These are phyloP conservation scores for Saccharomyces hybrid DNA, from an alignment of 1,139 yeast genomes.

Conservation along the genomic window DNA sequence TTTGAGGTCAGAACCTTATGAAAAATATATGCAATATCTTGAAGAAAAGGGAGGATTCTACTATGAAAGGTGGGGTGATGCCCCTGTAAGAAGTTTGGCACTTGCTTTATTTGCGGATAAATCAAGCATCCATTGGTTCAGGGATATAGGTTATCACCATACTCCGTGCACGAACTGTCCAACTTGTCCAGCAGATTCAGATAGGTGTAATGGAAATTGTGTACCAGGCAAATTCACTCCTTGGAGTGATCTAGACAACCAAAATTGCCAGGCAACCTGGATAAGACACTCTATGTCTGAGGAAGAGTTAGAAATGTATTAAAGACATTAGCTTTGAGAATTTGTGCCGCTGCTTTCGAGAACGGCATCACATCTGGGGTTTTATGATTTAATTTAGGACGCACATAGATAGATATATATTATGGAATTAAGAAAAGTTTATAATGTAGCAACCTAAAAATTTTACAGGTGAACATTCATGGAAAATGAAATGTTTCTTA, in stretches of 20 bases:
- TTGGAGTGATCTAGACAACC: slow-evolving; percentile 42
- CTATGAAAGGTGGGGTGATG: slow-evolving; percentile 97
- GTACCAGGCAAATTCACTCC: slow-evolving; percentile 41
- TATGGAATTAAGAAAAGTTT: not conserved
- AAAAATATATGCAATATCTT: slow-evolving; percentile 58
- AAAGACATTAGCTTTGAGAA: not conserved
- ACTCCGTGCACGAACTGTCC: slow-evolving; percentile 84
- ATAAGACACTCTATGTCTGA: slow-evolving; percentile 50
- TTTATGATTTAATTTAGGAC: not conserved
- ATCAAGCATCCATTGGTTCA: slow-evolving; percentile 74
- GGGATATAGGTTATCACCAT: slow-evolving; percentile 84
- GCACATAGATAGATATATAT: not conserved
- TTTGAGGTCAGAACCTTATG: slow-evolving; percentile 64
- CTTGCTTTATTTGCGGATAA: slow-evolving; percentile 59
- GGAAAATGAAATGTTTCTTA: too few species aligned
- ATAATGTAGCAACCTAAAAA: not conserved
- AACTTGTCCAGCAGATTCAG: slow-evolving; percentile 33
- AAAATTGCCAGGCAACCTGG: slow-evolving; percentile 74
- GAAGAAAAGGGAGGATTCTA: slow-evolving; percentile 77
- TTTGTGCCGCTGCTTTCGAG: not conserved
- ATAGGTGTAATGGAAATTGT: slow-evolving; percentile 37
- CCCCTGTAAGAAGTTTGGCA: slow-evolving; percentile 88
- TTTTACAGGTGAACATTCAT: too few species aligned
- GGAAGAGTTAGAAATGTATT: slow-evolving; percentile 29
- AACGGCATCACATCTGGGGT: not conserved